Percentiles rank a stretch among this genome's conserved stretches.
These are phyloP conservation scores for Monotropa hypopitys DNA, from an alignment of 179 eudicot genomes.

Conservation along the genomic window DNA sequence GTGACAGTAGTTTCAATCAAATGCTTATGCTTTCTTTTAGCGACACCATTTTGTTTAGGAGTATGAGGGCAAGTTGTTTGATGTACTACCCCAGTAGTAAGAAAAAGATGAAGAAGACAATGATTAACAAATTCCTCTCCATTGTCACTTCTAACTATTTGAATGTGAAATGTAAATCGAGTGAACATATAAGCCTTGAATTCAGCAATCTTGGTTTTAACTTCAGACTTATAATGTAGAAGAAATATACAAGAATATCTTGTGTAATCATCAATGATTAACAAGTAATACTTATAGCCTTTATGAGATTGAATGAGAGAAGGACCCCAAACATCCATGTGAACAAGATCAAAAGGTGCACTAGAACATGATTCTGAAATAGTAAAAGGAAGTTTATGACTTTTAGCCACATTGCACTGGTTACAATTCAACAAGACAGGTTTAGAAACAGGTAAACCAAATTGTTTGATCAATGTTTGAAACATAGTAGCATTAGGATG, in stretches of 20 bases:
- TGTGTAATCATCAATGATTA: background rate
- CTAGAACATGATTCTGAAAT: background rate
- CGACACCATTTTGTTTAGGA: background rate
- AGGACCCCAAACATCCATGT: background rate
- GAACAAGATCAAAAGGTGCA: background rate
- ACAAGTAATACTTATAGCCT: background rate
- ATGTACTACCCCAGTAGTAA: background rate
- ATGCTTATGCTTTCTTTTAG: background rate
- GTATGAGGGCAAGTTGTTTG: background rate
- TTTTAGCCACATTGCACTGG: background rate
- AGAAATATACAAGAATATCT: background rate
- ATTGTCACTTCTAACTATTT: background rate
- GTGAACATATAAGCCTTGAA: background rate
- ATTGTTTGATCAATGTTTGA: no score
- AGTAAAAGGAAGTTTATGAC: background rate
- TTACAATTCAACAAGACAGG: no score
- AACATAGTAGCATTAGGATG: no score
- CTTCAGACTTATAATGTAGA: background rate
- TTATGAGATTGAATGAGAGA: background rate
- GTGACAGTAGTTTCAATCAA: background rate
- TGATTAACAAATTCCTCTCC: background rate
- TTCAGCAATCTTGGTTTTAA: background rate
- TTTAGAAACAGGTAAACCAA: no score
- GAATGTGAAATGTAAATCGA: background rate
- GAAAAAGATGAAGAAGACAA: no score